phyloP scores from a whole-genome alignment of 768 basidiomycete genomes.

The Paxillus involutus region DNA sequence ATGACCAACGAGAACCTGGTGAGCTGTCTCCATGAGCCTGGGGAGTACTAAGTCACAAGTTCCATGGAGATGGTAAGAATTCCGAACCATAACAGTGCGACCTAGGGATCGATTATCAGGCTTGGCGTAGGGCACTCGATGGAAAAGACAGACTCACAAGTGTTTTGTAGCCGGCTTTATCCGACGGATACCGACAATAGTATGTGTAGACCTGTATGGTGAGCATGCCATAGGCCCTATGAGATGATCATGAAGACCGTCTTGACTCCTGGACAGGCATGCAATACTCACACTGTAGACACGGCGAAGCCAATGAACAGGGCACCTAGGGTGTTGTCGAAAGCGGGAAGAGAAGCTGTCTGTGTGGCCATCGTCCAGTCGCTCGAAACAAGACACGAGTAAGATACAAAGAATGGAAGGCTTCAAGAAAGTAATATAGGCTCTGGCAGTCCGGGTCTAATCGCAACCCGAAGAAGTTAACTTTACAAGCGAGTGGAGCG shows the following conservation, averaged over 20 bases:
- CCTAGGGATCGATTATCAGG: constrained; percentile 20
- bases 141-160: constrained; percentile 39
- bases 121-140: neutral
- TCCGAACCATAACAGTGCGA: constrained; percentile 32
- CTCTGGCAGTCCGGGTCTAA: constrained; percentile 5
- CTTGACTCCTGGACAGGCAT: neutral
- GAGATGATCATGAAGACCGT: constrained; percentile 24
- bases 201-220: constrained; percentile 55
- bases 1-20: constrained; percentile 54
- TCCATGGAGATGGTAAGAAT: neutral
- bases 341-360: constrained; percentile 1
- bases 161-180: constrained; percentile 49
- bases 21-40: constrained; percentile 47
- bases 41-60: neutral
- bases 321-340: constrained; percentile 59
- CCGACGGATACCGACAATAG: constrained; percentile 53
- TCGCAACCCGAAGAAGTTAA: constrained; percentile 5
- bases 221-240: constrained; percentile 51
- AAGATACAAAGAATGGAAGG: neutral
- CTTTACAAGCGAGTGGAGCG: neutral
- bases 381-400: neutral
- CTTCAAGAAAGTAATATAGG: constrained; percentile 8
- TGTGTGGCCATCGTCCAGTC: constrained; percentile 15
- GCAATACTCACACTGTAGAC: constrained; percentile 35
- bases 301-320: constrained; percentile 57